These are phyloP conservation scores for Alopecurus myosuroides DNA, from an alignment of 176 grass and related monocot species.

Conservation along the genomic window DNA sequence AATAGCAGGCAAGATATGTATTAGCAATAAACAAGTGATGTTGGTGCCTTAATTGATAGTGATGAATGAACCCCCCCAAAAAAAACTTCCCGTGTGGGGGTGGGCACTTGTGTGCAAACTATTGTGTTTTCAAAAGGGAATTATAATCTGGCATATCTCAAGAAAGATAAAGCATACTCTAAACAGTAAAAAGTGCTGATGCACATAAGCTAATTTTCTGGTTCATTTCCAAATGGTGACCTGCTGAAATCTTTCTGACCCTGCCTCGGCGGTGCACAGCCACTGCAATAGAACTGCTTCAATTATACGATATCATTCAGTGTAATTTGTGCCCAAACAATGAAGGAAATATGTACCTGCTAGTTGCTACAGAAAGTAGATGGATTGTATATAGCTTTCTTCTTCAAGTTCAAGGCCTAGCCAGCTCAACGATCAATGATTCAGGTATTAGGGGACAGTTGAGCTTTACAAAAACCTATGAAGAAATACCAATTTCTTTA, in stretches of 20 bases:
- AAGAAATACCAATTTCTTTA: not conserved
- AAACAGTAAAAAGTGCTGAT: not conserved
- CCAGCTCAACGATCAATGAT: not conserved
- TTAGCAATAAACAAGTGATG: constrained; percentile 24
- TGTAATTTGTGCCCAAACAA: not conserved
- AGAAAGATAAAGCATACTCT: not conserved
- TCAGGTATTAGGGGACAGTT: not conserved
- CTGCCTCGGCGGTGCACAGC: not conserved
- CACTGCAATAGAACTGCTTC: not conserved
- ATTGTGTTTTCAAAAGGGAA: not conserved
- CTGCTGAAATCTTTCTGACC: not conserved
- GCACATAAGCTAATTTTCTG: not conserved
- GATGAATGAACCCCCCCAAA: constrained; percentile 16
- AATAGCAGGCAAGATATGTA: constrained; percentile 20
- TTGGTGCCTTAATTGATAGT: not conserved
- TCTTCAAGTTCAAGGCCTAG: not conserved
- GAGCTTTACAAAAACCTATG: not conserved
- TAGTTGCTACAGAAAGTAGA: not conserved
- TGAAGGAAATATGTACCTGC: not conserved
- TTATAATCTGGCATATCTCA: not conserved
- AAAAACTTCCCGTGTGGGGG: not conserved
- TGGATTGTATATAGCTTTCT: not conserved
- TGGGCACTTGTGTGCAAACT: not conserved
- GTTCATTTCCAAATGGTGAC: constrained; percentile 22
- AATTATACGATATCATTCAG: not conserved